Evolutionary conservation across 2,329 filamentous ascomycete genomes (phyloP).

Genomic region (Diaporthe amygdali): DNA sequence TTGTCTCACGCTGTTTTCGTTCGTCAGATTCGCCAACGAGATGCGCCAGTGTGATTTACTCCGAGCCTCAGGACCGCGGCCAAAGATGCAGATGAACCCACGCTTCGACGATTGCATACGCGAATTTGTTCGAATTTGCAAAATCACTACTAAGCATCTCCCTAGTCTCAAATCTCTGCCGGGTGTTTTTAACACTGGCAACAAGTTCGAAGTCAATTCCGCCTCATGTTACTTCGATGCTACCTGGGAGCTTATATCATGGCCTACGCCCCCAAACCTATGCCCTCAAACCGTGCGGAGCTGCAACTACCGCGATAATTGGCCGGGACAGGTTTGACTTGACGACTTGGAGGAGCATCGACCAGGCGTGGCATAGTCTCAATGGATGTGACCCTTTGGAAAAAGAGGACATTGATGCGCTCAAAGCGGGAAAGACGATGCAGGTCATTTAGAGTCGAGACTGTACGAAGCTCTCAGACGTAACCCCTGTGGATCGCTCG

Average conservation of each 20-base stretch:
- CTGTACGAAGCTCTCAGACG: background rate
- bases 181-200: slow-evolving; percentile 24
- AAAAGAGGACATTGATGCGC: slow-evolving; percentile 36
- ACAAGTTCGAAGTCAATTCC: too few relatives aligned
- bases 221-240: too few relatives aligned
- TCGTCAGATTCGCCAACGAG: slow-evolving; percentile 30
- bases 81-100: too few relatives aligned
- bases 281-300: too few relatives aligned
- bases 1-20: slow-evolving; percentile 44
- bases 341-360: slow-evolving; percentile 36
- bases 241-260: too few relatives aligned
- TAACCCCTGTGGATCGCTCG: background rate
- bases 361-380: slow-evolving; percentile 40
- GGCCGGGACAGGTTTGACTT: slow-evolving; percentile 45
- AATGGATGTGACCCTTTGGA: slow-evolving; percentile 41
- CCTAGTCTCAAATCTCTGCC: slow-evolving; percentile 32
- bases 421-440: slow-evolving; percentile 44
- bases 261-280: too few relatives aligned
- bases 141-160: slow-evolving; percentile 36
- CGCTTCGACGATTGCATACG: slow-evolving; percentile 39
- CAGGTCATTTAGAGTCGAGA: slow-evolving; percentile 12
- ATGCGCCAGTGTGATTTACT: slow-evolving; percentile 24
- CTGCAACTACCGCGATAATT: too few relatives aligned
- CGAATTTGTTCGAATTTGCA: slow-evolving; percentile 40
- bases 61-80: too few relatives aligned